phyloP scores from a whole-genome alignment of 2,329 filamentous ascomycete species.

The Diaporthe sp. region DNA sequence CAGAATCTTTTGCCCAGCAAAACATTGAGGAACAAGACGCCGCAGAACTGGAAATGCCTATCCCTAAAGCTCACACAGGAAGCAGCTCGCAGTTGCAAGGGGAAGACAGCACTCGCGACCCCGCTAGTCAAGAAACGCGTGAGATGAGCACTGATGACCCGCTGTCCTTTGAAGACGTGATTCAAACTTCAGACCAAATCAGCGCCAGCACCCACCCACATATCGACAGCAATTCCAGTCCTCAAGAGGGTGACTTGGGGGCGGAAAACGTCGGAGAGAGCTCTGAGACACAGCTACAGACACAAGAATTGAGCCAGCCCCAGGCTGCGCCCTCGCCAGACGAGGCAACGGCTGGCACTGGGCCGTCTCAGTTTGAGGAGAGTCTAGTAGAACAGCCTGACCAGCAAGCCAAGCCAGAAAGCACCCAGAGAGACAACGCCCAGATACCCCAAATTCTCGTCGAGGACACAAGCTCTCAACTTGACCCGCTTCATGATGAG shows the following conservation, averaged over 20 bases:
- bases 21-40: background rate
- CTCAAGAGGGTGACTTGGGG: background rate
- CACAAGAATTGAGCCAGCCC: background rate
- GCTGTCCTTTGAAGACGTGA: background rate
- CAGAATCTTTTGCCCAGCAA: constrained; percentile 9
- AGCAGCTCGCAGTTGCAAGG: background rate
- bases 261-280: background rate
- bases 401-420: background rate
- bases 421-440: background rate
- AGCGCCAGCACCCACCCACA: background rate
- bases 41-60: background rate
- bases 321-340: background rate
- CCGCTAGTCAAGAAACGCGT: background rate
- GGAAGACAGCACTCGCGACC: background rate
- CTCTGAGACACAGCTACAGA: background rate
- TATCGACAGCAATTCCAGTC: background rate
- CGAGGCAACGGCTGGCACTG: background rate
- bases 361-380: background rate
- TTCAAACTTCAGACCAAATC: background rate
- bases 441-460: background rate
- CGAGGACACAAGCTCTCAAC: background rate
- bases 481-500: background rate
- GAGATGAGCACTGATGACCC: background rate
- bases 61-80: background rate
- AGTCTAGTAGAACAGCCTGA: background rate